phyloP scores from a whole-genome alignment of 1,139 yeast species.

The Kodamaea sp. region DNA sequence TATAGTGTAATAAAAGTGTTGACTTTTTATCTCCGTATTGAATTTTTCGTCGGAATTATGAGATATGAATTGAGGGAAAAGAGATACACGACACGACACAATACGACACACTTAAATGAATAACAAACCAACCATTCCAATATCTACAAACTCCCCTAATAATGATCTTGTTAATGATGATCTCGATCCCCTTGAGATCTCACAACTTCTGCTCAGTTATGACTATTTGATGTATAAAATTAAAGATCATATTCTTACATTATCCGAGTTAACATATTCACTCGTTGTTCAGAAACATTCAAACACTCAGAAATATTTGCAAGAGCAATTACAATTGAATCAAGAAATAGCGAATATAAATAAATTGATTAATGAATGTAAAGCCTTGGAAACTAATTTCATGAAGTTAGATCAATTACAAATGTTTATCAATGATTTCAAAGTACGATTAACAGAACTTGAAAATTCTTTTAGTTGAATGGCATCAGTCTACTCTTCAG shows the following conservation, averaged over 20 bases:
- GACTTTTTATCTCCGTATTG: too few species aligned
- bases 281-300: slow-evolving; percentile 28
- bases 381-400: slow-evolving; percentile 57
- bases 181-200: slow-evolving; percentile 59
- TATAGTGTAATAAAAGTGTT: too few species aligned
- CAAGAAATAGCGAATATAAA: slow-evolving; percentile 43
- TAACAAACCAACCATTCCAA: neutral
- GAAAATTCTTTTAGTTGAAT: slow-evolving; percentile 23
- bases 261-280: slow-evolving; percentile 35
- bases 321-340: slow-evolving; percentile 36
- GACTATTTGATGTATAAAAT: slow-evolving; percentile 64
- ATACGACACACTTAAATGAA: too few species aligned
- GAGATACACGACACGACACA: too few species aligned
- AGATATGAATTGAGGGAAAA: too few species aligned
- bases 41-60: too few species aligned
- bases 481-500: neutral
- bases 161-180: slow-evolving; percentile 22
- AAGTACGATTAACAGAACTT: slow-evolving; percentile 24
- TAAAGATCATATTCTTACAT: slow-evolving; percentile 45
- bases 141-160: neutral
- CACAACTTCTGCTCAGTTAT: slow-evolving; percentile 53
- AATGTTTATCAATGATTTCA: slow-evolving; percentile 42
- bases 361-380: slow-evolving; percentile 45
- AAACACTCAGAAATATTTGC: slow-evolving; percentile 32
- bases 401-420: slow-evolving; percentile 65